These are phyloP conservation scores for Brasilioporus rufonigricans DNA, from an alignment of 768 basidiomycete genomes.

Conservation along the genomic window DNA sequence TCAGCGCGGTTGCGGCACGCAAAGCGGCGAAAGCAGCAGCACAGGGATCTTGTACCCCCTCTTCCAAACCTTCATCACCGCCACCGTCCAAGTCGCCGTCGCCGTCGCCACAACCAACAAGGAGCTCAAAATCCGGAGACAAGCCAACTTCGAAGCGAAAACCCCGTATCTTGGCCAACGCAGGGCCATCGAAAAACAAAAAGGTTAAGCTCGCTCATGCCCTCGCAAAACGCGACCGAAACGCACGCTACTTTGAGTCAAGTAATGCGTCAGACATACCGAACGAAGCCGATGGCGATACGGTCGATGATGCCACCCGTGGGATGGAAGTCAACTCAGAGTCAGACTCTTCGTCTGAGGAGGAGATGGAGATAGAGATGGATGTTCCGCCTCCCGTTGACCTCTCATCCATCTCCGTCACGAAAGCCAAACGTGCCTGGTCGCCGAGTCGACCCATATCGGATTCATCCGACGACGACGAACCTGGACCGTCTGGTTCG, in stretches of 20 bases:
- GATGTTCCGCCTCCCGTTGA: conserved; percentile 14
- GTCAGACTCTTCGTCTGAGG: conserved; percentile 23
- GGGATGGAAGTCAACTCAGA: conserved; percentile 37
- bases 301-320: conserved; percentile 33
- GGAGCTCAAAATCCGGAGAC: not conserved
- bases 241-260: conserved; percentile 34
- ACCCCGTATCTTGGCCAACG: conserved; percentile 27
- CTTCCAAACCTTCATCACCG: conserved; percentile 11
- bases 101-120: conserved; percentile 9
- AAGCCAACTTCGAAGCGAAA: conserved; percentile 47
- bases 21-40: conserved; percentile 43
- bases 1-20: conserved; percentile 72
- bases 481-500: conserved; percentile 15
- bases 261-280: conserved; percentile 34
- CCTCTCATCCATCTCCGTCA: conserved; percentile 13
- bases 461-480: conserved; percentile 51
- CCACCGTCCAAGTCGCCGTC: conserved; percentile 5
- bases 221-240: conserved; percentile 19
- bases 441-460: conserved; percentile 54
- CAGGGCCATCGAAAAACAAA: conserved; percentile 25
- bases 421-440: conserved; percentile 43
- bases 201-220: conserved; percentile 29
- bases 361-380: conserved; percentile 22
- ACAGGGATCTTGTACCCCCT: conserved; percentile 8
- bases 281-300: not conserved